These are phyloP conservation scores for Lactarius deliciosus DNA, from an alignment of 768 basidiomycete species.

Conservation along the genomic window DNA sequence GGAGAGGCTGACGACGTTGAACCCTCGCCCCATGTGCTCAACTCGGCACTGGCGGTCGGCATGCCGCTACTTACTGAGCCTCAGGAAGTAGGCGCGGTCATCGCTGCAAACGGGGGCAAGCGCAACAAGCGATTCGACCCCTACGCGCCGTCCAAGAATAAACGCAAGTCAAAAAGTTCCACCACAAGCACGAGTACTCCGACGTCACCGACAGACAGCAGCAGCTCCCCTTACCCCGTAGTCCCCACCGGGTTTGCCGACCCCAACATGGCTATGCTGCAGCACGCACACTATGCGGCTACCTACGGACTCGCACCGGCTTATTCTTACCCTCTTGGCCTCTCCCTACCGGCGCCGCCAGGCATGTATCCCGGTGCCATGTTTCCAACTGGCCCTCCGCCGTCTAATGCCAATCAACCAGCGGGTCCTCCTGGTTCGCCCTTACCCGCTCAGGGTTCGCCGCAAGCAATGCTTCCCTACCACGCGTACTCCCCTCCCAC, in stretches of 20 bases:
- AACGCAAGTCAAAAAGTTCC: slow-evolving; percentile 25
- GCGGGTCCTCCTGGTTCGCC: slow-evolving; percentile 22
- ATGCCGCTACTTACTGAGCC: slow-evolving; percentile 30
- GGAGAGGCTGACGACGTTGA: slow-evolving; percentile 74
- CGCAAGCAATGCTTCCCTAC: slow-evolving; percentile 20
- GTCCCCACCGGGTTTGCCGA: slow-evolving; percentile 22
- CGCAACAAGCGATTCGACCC: slow-evolving; percentile 39
- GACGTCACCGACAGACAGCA: slow-evolving; percentile 25
- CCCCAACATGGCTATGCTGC: slow-evolving; percentile 28
- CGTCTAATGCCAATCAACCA: slow-evolving; percentile 1
- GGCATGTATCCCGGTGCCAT: slow-evolving; percentile 10
- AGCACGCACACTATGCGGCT: slow-evolving; percentile 29
- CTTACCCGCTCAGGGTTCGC: slow-evolving; percentile 9
- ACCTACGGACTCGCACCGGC: slow-evolving; percentile 25
- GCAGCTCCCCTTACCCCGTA: slow-evolving; percentile 11
- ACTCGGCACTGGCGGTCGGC: slow-evolving; percentile 27
- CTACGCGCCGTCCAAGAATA: slow-evolving; percentile 29
- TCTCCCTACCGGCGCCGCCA: slow-evolving; percentile 20
- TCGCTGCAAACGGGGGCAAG: slow-evolving; percentile 29
- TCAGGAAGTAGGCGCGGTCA: slow-evolving; percentile 20
- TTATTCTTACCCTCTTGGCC: slow-evolving; percentile 25
- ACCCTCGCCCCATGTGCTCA: slow-evolving; percentile 36
- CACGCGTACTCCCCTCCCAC: slow-evolving; percentile 10
- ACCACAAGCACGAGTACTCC: slow-evolving; percentile 17
- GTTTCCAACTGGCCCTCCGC: slow-evolving; percentile 22